These are phyloP conservation scores for Colletotrichum endophyticum DNA, from an alignment of 2,329 filamentous ascomycete species.

Conservation along the genomic window DNA sequence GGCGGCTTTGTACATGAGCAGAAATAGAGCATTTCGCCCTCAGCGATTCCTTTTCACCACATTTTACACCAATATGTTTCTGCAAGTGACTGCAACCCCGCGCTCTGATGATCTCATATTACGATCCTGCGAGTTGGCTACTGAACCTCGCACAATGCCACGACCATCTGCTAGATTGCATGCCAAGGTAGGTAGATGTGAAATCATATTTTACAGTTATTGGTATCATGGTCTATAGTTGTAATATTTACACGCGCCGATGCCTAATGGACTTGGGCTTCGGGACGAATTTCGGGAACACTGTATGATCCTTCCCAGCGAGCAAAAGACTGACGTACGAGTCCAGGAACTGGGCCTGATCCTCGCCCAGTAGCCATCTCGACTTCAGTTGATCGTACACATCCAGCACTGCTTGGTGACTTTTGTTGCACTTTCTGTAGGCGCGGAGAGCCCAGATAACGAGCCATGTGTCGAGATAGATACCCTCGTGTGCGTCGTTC, in stretches of 20 bases:
- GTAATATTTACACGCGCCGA: neutral
- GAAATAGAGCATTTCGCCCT: slow-evolving; percentile 34
- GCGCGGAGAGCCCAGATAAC: slow-evolving; percentile 66
- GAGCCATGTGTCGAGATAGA: slow-evolving; percentile 66
- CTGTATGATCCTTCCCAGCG: slow-evolving; percentile 27
- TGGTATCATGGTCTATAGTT: slow-evolving; percentile 19
- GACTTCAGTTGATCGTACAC: slow-evolving; percentile 56
- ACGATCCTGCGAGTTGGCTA: neutral
- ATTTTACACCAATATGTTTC: neutral
- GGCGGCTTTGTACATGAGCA: slow-evolving; percentile 34
- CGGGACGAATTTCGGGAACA: neutral
- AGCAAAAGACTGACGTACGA: slow-evolving; percentile 49
- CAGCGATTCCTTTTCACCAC: neutral
- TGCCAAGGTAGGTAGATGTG: neutral
- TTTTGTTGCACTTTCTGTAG: slow-evolving; percentile 62
- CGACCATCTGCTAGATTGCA: neutral
- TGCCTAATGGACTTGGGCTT: neutral
- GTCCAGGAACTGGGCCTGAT: slow-evolving; percentile 51
- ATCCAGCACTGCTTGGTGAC: slow-evolving; percentile 53
- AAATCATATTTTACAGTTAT: neutral
- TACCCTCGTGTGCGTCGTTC: slow-evolving; percentile 34
- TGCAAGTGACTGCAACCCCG: neutral
- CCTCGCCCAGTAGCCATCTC: slow-evolving; percentile 50
- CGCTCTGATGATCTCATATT: neutral
- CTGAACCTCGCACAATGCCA: neutral